Conservation (phyloP, 495 filamentous ascomycete species). For the Penicillium roqueforti region DNA sequence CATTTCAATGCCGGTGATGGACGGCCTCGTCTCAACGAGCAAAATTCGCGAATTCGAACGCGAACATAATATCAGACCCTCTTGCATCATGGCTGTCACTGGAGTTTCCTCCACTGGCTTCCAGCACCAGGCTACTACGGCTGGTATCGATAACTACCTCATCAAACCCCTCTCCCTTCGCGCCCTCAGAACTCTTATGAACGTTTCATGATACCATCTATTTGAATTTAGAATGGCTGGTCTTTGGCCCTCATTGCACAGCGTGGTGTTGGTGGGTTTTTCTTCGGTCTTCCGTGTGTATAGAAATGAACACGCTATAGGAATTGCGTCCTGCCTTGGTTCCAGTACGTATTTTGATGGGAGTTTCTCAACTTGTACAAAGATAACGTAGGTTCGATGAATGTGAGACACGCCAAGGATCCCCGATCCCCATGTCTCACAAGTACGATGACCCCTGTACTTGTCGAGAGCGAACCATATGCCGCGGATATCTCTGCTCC, state of each 20-base stretch:
- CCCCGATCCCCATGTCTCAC: not conserved
- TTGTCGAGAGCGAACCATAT: not conserved
- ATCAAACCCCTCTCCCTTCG: conserved; percentile 46
- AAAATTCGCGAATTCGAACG: conserved; percentile 53
- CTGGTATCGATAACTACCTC: conserved; percentile 48
- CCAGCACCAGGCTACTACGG: conserved; percentile 38
- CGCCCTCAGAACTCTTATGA: conserved; percentile 37
- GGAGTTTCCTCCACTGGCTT: conserved; percentile 42
- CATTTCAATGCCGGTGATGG: conserved; percentile 65
- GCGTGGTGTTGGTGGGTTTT: not conserved
- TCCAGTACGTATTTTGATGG: not conserved
- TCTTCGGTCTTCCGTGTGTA: not conserved
- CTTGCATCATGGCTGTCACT: conserved; percentile 47
- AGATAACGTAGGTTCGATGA: not conserved
- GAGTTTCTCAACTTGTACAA: not conserved
- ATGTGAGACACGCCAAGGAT: not conserved
- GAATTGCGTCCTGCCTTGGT: not conserved
- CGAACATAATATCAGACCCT: conserved; percentile 14
- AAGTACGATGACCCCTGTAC: not conserved
- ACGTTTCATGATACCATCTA: conserved; percentile 26
- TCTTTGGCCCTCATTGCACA: not conserved
- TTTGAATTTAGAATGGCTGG: not conserved
- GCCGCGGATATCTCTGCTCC: conserved; percentile 1
- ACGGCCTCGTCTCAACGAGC: conserved; percentile 54
- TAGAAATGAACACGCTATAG: not conserved